Percentiles rank a stretch among this genome's conserved stretches.
phyloP scores from a whole-genome alignment of 306 rosid species.

The Sophora flavescens region DNA sequence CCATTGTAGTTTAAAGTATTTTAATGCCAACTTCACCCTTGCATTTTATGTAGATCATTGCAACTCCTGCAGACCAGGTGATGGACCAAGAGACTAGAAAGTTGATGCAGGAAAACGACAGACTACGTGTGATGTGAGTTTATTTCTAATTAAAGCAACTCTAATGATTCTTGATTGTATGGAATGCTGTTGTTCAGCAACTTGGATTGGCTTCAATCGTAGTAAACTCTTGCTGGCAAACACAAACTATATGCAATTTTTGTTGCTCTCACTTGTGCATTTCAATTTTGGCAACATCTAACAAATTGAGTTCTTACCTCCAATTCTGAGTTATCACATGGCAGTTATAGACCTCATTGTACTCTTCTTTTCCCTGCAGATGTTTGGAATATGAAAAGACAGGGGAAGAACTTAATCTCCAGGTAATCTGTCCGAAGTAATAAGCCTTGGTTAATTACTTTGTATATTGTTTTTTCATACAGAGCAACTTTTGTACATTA shows the following conservation, averaged over 20 bases:
- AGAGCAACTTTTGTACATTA: not conserved
- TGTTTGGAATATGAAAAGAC: conserved; percentile 63
- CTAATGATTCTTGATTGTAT: not conserved
- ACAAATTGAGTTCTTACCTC: conserved; percentile 6
- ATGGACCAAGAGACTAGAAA: conserved; percentile 54
- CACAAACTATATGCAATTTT: not conserved
- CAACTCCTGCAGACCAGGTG: conserved; percentile 43
- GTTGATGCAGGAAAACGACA: conserved; percentile 68
- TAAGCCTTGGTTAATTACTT: conserved; percentile 32
- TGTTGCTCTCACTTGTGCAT: conserved; percentile 16
- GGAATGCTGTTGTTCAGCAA: conserved; percentile 15
- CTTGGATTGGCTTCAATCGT: conserved; percentile 26
- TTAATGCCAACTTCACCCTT: conserved; percentile 28
- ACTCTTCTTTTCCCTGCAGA: conserved; percentile 52
- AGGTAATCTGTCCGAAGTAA: conserved; percentile 59
- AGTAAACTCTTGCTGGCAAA: conserved; percentile 28
- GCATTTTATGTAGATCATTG: conserved; percentile 49
- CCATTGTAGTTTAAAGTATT: not conserved
- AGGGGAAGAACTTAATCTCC: conserved; percentile 61
- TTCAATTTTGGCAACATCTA: conserved; percentile 19
- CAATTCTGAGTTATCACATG: conserved; percentile 33
- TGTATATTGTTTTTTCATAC: conserved; percentile 24
- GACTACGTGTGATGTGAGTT: conserved; percentile 74
- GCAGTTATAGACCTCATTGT: conserved; percentile 34
- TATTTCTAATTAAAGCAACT: conserved; percentile 25